Evolutionary conservation across 805 yeast genomes (phyloP), one percentile per base, ranked within the genome.

Genomic region (Soucietia sequanensis): DNA sequence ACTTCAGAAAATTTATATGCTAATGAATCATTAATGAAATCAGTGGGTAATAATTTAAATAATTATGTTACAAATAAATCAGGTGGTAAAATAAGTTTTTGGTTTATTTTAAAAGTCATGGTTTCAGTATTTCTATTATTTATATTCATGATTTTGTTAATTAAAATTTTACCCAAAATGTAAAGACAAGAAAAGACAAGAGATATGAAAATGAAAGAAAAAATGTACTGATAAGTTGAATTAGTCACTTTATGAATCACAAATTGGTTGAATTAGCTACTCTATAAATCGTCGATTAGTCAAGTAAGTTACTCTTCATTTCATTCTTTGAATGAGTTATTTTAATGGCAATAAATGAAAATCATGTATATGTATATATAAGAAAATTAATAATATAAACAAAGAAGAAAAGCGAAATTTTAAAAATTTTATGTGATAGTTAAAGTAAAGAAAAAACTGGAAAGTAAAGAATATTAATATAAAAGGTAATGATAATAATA

Each of bases 41-140:
- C 49, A 1, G 62, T 66, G 30, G 69, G 68, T 27, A 44, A 42
- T 20, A 67, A 66, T 41, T 54, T 68, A 38, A 62, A 63, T 37
- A 47, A 52, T 27, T 68, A 68, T 42, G 52, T 68, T 23, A 39
- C 48, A 20, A 64, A 62, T 31, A 68, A 68, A 43, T 47, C 67
- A 1, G 72, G 72, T 1, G 67, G 68, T 6, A 67, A 58, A 36
- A 64, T 68, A 18, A 50, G 68, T 19, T 42, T 67, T 20, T 62
- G 62, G 52, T 65, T 65, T 36, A 42, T 68, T 27, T 41, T 66
- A 17, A 67, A 65, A 39, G 48, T 53, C 4, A 48, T 56, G 30
- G 52, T 44, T 5, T 53, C 42, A 6, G 37, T 65, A 13, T 44
- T 60, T 6, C 27, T 58, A 7, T 35, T 50, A 19, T 62, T 65